Evolutionary conservation across 495 filamentous ascomycete species (phyloP), one percentile per base, ranked within the genome.

Genomic region (Usnea hakonensis): DNA sequence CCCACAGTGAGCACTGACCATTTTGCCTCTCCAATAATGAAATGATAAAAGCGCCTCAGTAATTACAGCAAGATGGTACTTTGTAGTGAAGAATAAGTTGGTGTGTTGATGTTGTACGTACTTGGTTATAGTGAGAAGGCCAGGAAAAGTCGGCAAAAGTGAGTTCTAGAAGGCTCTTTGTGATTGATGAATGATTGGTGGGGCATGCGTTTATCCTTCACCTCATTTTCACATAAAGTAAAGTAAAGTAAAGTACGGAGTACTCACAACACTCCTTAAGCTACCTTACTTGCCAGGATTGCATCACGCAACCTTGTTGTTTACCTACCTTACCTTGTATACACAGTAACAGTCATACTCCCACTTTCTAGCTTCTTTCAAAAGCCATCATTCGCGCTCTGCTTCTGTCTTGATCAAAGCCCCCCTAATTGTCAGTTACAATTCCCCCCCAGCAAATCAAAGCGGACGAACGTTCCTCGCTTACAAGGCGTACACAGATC

Each of bases 181-280:
- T 64, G 44, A 64, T 64, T 64, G 56, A 56, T 40, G 55, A 37
- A 23, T 64, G 44, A 64, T 64, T 64, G 56, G 62, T 40, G 55
- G 46, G 26, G 55, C 46, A 53, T 64, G 44, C 35, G 19, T 41
- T 21, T 10, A 33, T 55, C 60, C 55, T 32, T 35, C 62, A 59
- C 44, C 23, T 41, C 37, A 32, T 30, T 37, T 57, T 35, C 37
- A 54, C 62, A 60, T 26, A 56, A 16, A 57, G n/a, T n/a, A n/a
- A n/a, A n/a, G n/a, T n/a, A n/a, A n/a, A n/a, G n/a, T n/a, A n/a
- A n/a, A n/a, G n/a, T n/a, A n/a, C n/a, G n/a, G n/a, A n/a, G n/a
- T n/a, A n/a, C n/a, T n/a, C n/a, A n/a, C n/a, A n/a, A n/a, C n/a
- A n/a, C n/a, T n/a, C n/a, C n/a, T n/a, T n/a, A n/a, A n/a, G n/a